These are phyloP conservation scores for Plenodomus biglobosus DNA, from an alignment of 2,329 filamentous ascomycete species.

Conservation along the genomic window DNA sequence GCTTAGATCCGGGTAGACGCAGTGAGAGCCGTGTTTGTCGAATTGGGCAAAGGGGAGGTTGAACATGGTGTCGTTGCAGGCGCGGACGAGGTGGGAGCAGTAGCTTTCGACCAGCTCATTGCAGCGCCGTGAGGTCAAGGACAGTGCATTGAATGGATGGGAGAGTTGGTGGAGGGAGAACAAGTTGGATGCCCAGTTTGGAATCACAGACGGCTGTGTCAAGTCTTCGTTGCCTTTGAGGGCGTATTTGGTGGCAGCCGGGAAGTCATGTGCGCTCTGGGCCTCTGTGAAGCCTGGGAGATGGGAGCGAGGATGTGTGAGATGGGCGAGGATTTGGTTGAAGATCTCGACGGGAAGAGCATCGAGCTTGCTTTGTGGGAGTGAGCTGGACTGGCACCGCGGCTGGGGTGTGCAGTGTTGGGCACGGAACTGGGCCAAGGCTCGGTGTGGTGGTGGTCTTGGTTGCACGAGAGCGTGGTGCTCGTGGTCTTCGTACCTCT, in stretches of 20 bases:
- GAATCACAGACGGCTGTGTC: conserved; percentile 22
- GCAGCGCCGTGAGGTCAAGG: conserved; percentile 26
- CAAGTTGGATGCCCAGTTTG: conserved; percentile 32
- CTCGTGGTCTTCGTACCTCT: background rate
- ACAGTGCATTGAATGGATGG: conserved; percentile 34
- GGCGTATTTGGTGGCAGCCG: conserved; percentile 13
- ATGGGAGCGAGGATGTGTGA: conserved; percentile 31
- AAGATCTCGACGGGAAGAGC: conserved; percentile 32
- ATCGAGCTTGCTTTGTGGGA: conserved; percentile 21
- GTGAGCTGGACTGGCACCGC: background rate
- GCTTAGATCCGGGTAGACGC: conserved; percentile 30
- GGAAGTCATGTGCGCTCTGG: conserved; percentile 26
- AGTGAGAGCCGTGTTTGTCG: conserved; percentile 19
- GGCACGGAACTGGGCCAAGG: conserved; percentile 1
- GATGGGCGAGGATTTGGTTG: conserved; percentile 32
- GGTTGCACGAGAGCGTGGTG: conserved; percentile 3
- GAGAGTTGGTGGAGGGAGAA: conserved; percentile 25
- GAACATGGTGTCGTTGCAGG: conserved; percentile 28
- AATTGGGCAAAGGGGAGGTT: conserved; percentile 31
- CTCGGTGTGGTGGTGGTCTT: conserved; percentile 3
- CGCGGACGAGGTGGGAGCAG: conserved; percentile 28
- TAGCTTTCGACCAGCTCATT: conserved; percentile 28
- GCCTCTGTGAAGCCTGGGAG: conserved; percentile 34
- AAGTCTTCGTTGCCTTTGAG: conserved; percentile 27
- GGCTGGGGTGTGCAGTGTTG: background rate